Conservation (phyloP, 768 basidiomycete genomes). For the Leccinum truebloodii region DNA sequence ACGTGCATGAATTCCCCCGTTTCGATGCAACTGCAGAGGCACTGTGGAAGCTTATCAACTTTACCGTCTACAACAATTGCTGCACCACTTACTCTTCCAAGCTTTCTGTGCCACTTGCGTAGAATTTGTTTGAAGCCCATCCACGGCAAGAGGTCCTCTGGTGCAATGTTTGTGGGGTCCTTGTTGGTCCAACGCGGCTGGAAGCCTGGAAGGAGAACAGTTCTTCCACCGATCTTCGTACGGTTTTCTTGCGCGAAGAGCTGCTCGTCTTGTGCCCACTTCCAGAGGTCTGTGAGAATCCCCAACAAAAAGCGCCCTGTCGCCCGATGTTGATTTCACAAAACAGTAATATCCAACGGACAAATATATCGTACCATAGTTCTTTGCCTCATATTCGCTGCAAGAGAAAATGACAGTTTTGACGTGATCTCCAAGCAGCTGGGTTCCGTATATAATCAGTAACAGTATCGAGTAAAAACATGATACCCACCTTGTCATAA, state of each 20-base stretch:
- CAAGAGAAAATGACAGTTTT: constrained; percentile 87
- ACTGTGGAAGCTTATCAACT: constrained; percentile 42
- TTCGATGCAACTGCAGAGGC: constrained; percentile 76
- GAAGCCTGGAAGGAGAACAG: constrained; percentile 68
- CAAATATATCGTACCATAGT: constrained; percentile 64
- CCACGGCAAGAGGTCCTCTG: constrained; percentile 67
- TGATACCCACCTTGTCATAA: constrained; percentile 69
- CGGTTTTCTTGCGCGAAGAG: constrained; percentile 73
- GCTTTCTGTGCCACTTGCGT: constrained; percentile 82
- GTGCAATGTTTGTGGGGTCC: constrained; percentile 36
- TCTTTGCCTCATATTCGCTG: constrained; percentile 94
- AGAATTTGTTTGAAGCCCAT: constrained; percentile 65
- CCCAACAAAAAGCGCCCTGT: constrained; percentile 85
- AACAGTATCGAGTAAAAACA: background rate
- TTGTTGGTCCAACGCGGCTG: constrained; percentile 54
- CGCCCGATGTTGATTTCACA: constrained; percentile 2
- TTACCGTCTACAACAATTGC: background rate
- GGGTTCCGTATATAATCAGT: constrained; percentile 4
- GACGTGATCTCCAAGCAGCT: constrained; percentile 86
- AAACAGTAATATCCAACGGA: background rate
- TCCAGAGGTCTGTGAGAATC: constrained; percentile 72
- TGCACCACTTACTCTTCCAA: constrained; percentile 57
- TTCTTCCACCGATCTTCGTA: constrained; percentile 60
- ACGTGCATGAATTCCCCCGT: constrained; percentile 96
- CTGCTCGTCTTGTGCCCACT: constrained; percentile 79